A percentile compares a stretch with the other conserved stretches of the same genome.
These are phyloP conservation scores for Sporothrix sp. DNA, from an alignment of 2,329 filamentous ascomycete species.

Conservation along the genomic window DNA sequence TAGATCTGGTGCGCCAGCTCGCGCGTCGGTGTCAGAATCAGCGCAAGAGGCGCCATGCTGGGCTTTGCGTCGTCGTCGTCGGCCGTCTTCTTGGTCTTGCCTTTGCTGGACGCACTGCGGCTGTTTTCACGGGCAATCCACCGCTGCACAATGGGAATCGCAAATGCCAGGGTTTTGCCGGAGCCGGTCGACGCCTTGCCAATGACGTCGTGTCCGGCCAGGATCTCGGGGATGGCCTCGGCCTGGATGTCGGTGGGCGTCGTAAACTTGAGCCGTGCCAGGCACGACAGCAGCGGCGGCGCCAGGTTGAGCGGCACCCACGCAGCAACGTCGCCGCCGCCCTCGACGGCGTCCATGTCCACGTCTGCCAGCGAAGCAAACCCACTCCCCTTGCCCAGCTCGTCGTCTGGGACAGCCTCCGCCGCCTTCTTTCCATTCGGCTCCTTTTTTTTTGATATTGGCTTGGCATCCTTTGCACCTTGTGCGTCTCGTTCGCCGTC, in stretches of 20 bases:
- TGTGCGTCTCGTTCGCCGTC: background rate
- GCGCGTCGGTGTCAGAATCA: constrained; percentile 84
- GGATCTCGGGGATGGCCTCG: constrained; percentile 68
- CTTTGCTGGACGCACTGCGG: constrained; percentile 23
- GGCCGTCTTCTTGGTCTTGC: constrained; percentile 12
- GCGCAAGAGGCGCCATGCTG: constrained; percentile 46
- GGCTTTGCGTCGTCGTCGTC: background rate
- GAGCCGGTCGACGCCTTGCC: constrained; percentile 95
- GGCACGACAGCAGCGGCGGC: constrained; percentile 56
- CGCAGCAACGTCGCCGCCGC: constrained; percentile 61
- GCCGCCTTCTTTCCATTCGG: background rate
- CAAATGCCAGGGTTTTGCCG: constrained; percentile 92
- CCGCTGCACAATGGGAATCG: constrained; percentile 80
- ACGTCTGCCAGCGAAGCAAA: constrained; percentile 50
- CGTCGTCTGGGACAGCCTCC: constrained; percentile 24
- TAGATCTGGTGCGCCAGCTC: constrained; percentile 89
- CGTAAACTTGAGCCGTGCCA: constrained; percentile 70
- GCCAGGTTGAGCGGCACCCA: constrained; percentile 73
- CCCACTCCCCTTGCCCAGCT: constrained; percentile 34
- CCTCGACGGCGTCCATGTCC: constrained; percentile 26
- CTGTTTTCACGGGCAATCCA: constrained; percentile 45
- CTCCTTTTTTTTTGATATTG: background rate
- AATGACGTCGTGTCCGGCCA: constrained; percentile 80
- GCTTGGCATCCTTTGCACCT: constrained; percentile 6
- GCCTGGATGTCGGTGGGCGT: constrained; percentile 76